Evolutionary conservation across 805 yeast genomes (phyloP), one percentile per base, ranked within the genome.

Genomic region (Saccharomycopsis malanga): DNA sequence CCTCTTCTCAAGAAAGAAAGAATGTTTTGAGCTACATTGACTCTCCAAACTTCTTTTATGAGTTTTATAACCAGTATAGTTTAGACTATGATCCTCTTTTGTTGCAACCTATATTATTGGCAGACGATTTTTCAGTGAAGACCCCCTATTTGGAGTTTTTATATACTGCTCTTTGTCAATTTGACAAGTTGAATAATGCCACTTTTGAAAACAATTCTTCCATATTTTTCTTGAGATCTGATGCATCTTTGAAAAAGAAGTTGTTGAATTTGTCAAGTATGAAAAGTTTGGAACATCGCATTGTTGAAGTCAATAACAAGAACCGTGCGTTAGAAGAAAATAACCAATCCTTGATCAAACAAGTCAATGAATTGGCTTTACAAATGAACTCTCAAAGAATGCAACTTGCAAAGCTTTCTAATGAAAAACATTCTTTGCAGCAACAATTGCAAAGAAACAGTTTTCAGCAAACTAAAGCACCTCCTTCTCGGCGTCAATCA

Each of bases 131-230:
- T 59, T 81, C 83, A 42, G 80, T 87, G 46, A 82, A 83, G 61
- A 87, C 96, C 0, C 96, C 97, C 2, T 89, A 89, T 61, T 70
- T 89, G 61, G 97, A 89, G 65, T 86, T 86, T 56, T 66, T 87
- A 48, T 89, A 87, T 61, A 87, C 95, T 2, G 74, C 80, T 45
- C 68, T 83, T 69, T 79, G 85, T 53, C 89, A 83, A 60, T 73
- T 69, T 45, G 72, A 69, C 46, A 72, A 69, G 50, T 64, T 74
- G 14, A 45, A 52, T 40, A 62, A 59, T 12, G 55, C 57, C 29
- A 67, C 63, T 42, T 52, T 37, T 41, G 63, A 59, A n/a, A 54
- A 57, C 18, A 65, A 61, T 39, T 49, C 60, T 39, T 64, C 58
- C 47, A 65, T 62, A 35, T 48, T 66, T 21, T 58, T 66, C 17